phyloP scores from a whole-genome alignment of 1,139 yeast genomes.

The Candida sanyaensis region DNA sequence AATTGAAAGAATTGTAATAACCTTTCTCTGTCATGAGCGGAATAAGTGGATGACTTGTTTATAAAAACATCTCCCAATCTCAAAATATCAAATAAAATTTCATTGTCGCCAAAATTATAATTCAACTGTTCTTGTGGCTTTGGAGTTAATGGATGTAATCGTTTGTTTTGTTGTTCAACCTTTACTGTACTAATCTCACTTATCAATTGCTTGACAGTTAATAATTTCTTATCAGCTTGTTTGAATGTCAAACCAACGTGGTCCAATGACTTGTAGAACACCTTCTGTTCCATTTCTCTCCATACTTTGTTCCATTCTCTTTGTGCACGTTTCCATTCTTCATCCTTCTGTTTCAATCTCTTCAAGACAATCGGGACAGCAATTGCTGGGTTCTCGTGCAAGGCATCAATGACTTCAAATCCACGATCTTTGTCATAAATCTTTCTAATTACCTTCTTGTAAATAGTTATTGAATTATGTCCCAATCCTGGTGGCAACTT shows the following conservation, averaged over 20 bases:
- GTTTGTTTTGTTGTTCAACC: constrained; percentile 77
- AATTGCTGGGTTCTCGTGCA: constrained; percentile 91
- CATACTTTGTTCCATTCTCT: constrained; percentile 99
- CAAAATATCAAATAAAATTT: constrained; percentile 72
- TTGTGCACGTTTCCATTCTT: constrained; percentile 98
- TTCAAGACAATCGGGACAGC: constrained; percentile 93
- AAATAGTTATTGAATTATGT: constrained; percentile 85
- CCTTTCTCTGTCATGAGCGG: constrained; percentile 79
- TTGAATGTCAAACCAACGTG: constrained; percentile 95
- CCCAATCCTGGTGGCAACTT: constrained; percentile 93
- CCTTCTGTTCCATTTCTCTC: constrained; percentile 98
- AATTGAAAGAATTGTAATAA: constrained; percentile 71
- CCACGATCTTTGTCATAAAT: constrained; percentile 95
- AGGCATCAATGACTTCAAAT: constrained; percentile 91
- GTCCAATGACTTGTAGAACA: constrained; percentile 88
- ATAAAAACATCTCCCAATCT: constrained; percentile 71
- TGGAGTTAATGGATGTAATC: constrained; percentile 86
- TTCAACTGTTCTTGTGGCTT: constrained; percentile 80
- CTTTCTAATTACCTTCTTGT: constrained; percentile 89
- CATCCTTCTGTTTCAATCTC: constrained; percentile 94
- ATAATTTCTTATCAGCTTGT: constrained; percentile 89
- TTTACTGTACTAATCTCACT: constrained; percentile 92
- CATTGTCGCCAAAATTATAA: constrained; percentile 65
- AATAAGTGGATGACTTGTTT: constrained; percentile 69
- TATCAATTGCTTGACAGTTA: constrained; percentile 86